Percentiles rank a stretch among this genome's conserved stretches.
phyloP scores from a whole-genome alignment of 805 yeast species.

The Cyberlindnera veronae region DNA sequence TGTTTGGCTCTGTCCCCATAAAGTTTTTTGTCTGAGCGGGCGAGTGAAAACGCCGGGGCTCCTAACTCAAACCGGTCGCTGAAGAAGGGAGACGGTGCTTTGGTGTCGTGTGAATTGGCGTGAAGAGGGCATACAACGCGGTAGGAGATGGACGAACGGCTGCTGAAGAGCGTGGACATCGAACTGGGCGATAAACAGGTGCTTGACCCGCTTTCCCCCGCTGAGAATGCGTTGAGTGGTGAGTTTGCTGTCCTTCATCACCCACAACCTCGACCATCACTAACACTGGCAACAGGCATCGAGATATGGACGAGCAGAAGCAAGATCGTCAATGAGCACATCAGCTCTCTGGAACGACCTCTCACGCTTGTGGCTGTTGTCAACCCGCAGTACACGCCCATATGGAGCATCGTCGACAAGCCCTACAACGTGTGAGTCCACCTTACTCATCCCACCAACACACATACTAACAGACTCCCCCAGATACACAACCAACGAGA shows the following conservation, averaged over 20 bases:
- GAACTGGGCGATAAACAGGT: not conserved
- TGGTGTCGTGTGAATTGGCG: too few relatives aligned
- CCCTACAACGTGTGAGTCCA: slow-evolving; percentile 27
- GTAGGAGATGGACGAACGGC: slow-evolving; percentile 17
- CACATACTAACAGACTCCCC: not conserved
- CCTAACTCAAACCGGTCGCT: too few relatives aligned
- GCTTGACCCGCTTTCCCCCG: not conserved
- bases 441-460: not conserved
- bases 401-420: slow-evolving; percentile 28
- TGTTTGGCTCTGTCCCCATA: too few relatives aligned
- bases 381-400: slow-evolving; percentile 21
- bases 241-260: not conserved
- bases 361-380: slow-evolving; percentile 18
- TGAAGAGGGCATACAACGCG: too few relatives aligned
- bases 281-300: slow-evolving; percentile 13
- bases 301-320: slow-evolving; percentile 27
- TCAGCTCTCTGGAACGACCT: slow-evolving; percentile 7
- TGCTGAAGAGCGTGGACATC: slow-evolving; percentile 12
- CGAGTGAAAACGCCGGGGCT: too few relatives aligned
- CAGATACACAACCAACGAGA: slow-evolving; percentile 20
- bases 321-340: slow-evolving; percentile 24
- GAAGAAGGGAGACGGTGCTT: too few relatives aligned
- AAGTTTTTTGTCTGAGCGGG: too few relatives aligned
- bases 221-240: slow-evolving; percentile 3
- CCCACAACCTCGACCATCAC: not conserved